Evolutionary conservation across 169 alveolate genomes (phyloP).

Genomic region (Eimeria acervulina): DNA sequence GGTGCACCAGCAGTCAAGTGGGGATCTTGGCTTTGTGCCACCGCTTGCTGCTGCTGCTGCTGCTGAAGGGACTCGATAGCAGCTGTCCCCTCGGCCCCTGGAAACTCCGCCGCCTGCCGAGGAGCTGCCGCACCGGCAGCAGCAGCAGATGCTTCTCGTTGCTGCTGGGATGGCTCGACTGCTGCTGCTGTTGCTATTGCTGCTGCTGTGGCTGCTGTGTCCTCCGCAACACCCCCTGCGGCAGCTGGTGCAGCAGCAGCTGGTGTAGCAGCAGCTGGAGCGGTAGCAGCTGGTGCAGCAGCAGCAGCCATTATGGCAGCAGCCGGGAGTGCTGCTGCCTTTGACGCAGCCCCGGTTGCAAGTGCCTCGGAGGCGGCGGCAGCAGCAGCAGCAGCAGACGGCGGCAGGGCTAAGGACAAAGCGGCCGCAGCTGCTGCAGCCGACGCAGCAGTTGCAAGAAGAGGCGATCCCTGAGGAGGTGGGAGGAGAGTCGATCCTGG

Average conservation of each 20-base stretch:
- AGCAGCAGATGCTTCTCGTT: not conserved
- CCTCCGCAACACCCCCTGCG: conserved; percentile 1
- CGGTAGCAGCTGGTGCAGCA: conserved; percentile 14
- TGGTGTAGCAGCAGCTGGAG: not conserved
- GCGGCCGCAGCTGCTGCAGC: too few relatives aligned
- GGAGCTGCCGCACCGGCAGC: conserved; percentile 7
- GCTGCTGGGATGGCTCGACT: not conserved
- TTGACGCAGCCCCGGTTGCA: not conserved
- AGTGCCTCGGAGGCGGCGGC: too few relatives aligned
- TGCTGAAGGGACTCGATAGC: not conserved
- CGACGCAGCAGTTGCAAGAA: not conserved
- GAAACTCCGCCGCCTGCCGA: not conserved
- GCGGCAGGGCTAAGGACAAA: too few relatives aligned
- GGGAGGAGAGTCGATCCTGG: conserved; percentile 6
- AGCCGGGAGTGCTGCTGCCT: conserved; percentile 9
- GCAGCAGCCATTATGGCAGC: not conserved
- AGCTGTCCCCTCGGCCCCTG: not conserved
- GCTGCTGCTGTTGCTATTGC: conserved; percentile 8
- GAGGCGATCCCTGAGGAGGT: conserved; percentile 56
- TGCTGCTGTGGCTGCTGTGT: conserved; percentile 13
- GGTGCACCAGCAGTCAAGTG: conserved; percentile 1
- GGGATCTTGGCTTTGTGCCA: not conserved
- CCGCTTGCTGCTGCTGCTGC: conserved; percentile 37
- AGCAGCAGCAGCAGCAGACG: conserved; percentile 57
- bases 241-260: conserved; percentile 43